A percentile compares a stretch with the other conserved stretches of the same genome.
Evolutionary conservation across 208 protist species (phyloP).

Genomic region (Phytomonas serpens): DNA sequence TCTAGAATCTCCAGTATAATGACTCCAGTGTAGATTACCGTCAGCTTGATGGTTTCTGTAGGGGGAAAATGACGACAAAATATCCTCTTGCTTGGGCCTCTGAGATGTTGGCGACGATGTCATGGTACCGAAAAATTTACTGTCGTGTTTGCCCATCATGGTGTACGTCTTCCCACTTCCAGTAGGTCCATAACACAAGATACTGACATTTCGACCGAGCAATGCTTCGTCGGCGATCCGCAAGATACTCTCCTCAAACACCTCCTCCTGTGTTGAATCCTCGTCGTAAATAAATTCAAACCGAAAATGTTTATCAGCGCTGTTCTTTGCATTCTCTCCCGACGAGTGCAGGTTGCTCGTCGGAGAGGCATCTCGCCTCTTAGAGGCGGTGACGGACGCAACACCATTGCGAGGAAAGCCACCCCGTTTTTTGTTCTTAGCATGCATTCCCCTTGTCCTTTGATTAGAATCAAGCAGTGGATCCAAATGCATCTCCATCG

Average conservation of each 20-base stretch:
- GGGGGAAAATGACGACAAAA: neutral
- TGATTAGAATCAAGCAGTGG: neutral
- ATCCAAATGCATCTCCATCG: neutral
- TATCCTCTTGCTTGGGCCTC: neutral
- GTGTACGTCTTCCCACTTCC: constrained; percentile 88
- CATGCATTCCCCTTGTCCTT: neutral
- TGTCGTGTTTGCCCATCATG: constrained; percentile 64
- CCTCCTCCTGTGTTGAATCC: constrained; percentile 74
- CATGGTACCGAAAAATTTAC: neutral
- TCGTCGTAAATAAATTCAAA: constrained; percentile 85
- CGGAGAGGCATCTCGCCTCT: neutral
- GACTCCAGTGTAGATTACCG: neutral
- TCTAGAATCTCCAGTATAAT: neutral
- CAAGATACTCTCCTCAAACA: constrained; percentile 86
- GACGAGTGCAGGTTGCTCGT: neutral
- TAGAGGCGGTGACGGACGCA: neutral
- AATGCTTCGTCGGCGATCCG: constrained; percentile 77
- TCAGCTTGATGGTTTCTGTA: neutral
- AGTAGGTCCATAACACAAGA: constrained; percentile 82
- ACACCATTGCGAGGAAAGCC: neutral
- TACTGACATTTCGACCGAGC: constrained; percentile 69
- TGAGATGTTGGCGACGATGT: constrained; percentile 5
- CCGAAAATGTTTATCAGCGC: constrained; percentile 63
- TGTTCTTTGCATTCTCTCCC: neutral
- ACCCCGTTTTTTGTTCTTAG: neutral